These are phyloP conservation scores for Solanum tarijense DNA, from an alignment of 257 asterid species.

Conservation along the genomic window DNA sequence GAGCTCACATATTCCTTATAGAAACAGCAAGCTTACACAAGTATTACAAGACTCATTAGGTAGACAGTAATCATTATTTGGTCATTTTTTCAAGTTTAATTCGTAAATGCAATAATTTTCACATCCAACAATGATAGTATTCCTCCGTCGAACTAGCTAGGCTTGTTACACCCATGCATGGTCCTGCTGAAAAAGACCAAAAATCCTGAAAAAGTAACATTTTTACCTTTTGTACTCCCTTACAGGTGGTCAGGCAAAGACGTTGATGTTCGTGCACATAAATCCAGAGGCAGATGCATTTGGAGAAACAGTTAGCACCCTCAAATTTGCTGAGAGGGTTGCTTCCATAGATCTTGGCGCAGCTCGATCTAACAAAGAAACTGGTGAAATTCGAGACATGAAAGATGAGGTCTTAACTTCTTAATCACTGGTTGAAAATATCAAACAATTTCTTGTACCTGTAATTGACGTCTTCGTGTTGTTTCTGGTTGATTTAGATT, in stretches of 20 bases:
- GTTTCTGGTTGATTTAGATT: constrained; percentile 34
- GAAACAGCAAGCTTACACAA: constrained; percentile 94
- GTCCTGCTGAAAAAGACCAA: neutral
- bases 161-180: neutral
- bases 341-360: constrained; percentile 85
- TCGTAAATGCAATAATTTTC: neutral
- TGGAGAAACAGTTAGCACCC: constrained; percentile 82
- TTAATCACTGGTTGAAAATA: constrained; percentile 4
- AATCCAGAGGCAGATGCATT: constrained; percentile 69
- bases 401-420: constrained; percentile 64
- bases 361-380: constrained; percentile 74
- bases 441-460: neutral
- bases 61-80: neutral
- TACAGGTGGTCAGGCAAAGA: constrained; percentile 70
- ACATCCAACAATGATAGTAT: neutral
- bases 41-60: constrained; percentile 91
- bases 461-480: constrained; percentile 4
- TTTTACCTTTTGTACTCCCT: neutral
- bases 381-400: constrained; percentile 61
- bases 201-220: neutral
- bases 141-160: neutral
- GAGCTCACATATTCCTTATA: constrained; percentile 71
- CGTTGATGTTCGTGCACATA: constrained; percentile 83
- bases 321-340: constrained; percentile 87
- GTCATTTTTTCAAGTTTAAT: neutral